Conservation (phyloP, 768 basidiomycete species). For the Phaeotremella fagi region DNA sequence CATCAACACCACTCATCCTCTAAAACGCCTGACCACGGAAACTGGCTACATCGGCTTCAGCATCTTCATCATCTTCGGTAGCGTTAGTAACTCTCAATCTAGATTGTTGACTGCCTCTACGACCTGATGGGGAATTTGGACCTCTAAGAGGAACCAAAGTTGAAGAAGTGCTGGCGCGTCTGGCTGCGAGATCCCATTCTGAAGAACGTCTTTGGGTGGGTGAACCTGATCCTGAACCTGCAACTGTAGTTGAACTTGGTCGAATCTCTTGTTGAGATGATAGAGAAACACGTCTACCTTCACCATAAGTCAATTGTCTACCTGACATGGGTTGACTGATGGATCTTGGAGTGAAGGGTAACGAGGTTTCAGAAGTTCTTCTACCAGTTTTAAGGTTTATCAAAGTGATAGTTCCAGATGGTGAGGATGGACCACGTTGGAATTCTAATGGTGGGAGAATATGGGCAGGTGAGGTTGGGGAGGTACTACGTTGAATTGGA, state of each 20-base stretch:
- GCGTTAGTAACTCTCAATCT: not conserved
- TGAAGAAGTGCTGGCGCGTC: not conserved
- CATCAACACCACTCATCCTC: not conserved
- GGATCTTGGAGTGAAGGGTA: slow-evolving; percentile 6
- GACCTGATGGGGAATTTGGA: not conserved
- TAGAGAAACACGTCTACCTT: slow-evolving; percentile 15
- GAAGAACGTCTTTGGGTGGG: not conserved
- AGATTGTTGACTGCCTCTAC: not conserved
- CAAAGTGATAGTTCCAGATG: slow-evolving; percentile 15
- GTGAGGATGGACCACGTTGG: slow-evolving; percentile 4
- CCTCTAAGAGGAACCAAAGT: not conserved
- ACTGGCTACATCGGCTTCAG: not conserved
- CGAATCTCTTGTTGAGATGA: not conserved
- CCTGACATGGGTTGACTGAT: slow-evolving; percentile 8
- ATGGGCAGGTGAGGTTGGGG: not conserved
- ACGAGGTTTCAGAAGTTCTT: slow-evolving; percentile 10
- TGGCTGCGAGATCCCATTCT: not conserved
- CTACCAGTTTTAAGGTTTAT: slow-evolving; percentile 23
- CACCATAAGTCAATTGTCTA: slow-evolving; percentile 17
- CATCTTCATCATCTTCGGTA: not conserved
- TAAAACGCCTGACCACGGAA: not conserved
- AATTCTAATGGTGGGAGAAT: slow-evolving; percentile 32
- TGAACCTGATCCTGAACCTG: too few species aligned
- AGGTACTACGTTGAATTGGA: not conserved
- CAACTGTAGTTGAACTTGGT: not conserved